A percentile compares a stretch with the other conserved stretches of the same genome.
Evolutionary conservation across 192 early-diverging fungal genomes (phyloP).

Genomic region (Backusella tarrabulga): DNA sequence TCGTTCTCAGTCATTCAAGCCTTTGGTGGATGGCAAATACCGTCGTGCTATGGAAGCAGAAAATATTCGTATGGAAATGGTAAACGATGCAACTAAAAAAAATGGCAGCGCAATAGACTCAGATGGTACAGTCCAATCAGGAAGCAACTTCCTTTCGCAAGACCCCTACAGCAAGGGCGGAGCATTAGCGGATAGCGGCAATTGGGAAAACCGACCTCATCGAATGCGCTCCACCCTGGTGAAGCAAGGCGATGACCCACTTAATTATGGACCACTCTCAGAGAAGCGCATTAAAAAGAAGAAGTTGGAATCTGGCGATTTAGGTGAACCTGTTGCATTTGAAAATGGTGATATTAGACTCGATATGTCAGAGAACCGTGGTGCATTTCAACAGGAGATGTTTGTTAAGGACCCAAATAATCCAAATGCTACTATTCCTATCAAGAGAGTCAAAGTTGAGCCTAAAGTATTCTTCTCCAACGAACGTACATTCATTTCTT

Average conservation of each 20-base stretch:
- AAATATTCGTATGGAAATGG: conserved; percentile 23
- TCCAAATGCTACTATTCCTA: conserved; percentile 8
- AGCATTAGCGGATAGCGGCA: neutral
- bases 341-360: conserved; percentile 11
- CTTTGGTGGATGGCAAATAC: conserved; percentile 36
- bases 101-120: neutral
- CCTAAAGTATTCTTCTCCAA: conserved; percentile 91
- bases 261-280: conserved; percentile 3
- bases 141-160: neutral
- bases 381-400: neutral
- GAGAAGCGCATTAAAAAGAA: neutral
- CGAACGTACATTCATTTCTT: conserved; percentile 83
- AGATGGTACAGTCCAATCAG: neutral
- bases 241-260: neutral
- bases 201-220: conserved; percentile 18
- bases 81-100: conserved; percentile 37
- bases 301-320: neutral
- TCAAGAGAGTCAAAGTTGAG: conserved; percentile 65
- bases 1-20: conserved; percentile 36
- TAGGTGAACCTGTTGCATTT: conserved; percentile 15
- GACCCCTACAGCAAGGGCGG: neutral
- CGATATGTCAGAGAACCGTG: conserved; percentile 9
- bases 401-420: conserved; percentile 12
- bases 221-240: conserved; percentile 5
- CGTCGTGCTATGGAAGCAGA: conserved; percentile 31